These are phyloP conservation scores for Cyberlindnera amylophila DNA, from an alignment of 805 yeast genomes.

Conservation along the genomic window DNA sequence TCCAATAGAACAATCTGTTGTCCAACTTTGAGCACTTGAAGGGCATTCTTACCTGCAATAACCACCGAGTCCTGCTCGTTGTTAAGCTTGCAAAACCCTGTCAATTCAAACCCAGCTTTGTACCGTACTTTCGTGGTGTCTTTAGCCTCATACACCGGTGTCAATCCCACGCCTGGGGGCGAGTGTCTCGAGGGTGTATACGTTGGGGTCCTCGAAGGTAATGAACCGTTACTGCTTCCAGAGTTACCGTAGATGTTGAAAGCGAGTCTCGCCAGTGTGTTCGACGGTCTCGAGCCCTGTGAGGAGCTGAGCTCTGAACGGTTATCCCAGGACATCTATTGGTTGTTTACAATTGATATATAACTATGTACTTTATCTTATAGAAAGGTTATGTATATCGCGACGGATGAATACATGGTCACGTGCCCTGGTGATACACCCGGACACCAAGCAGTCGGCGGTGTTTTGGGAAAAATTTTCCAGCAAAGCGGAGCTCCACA, in stretches of 20 bases:
- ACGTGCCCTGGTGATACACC: slow-evolving; percentile 8
- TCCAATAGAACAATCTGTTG: slow-evolving; percentile 29
- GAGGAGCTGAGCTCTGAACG: slow-evolving; percentile 12
- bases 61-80: slow-evolving; percentile 29
- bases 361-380: not conserved
- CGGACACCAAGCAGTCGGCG: slow-evolving; percentile 5
- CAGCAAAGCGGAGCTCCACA: slow-evolving; percentile 4
- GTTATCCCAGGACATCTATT: slow-evolving; percentile 9
- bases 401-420: too few species aligned
- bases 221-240: slow-evolving; percentile 18
- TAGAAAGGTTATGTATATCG: too few species aligned
- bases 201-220: slow-evolving; percentile 16
- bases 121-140: slow-evolving; percentile 22
- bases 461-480: slow-evolving; percentile 13
- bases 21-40: slow-evolving; percentile 36
- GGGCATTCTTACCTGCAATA: slow-evolving; percentile 39
- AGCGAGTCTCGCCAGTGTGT: slow-evolving; percentile 48
- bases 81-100: slow-evolving; percentile 21
- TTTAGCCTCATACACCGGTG: slow-evolving; percentile 7
- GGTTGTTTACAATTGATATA: not conserved
- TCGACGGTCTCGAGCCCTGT: slow-evolving; percentile 23
- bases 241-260: slow-evolving; percentile 51
- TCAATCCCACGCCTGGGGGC: slow-evolving; percentile 13
- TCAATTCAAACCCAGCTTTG: slow-evolving; percentile 31
- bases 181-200: slow-evolving; percentile 16